A percentile compares a stretch with the other conserved stretches of the same genome.
Conservation (phyloP, 352 stramenopile genomes). For the Nannochloropsis limnetica region DNA sequence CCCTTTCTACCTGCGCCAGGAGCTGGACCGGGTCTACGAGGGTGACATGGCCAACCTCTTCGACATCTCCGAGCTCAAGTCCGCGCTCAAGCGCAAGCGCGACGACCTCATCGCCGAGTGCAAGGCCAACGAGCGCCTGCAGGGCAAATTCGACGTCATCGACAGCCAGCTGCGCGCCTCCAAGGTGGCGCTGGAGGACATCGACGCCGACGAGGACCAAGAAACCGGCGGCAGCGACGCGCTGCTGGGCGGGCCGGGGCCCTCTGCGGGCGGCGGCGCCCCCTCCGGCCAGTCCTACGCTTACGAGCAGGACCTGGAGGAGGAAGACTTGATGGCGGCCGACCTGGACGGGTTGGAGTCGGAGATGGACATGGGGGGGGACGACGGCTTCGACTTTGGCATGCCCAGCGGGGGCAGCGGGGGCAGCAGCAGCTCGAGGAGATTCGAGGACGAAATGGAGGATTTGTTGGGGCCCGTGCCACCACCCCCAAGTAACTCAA, state of each 20-base stretch:
- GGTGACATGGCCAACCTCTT: slow-evolving; percentile 61
- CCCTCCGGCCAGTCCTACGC: background rate
- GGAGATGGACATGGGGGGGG: background rate
- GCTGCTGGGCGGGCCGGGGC: background rate
- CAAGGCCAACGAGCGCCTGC: slow-evolving; percentile 60
- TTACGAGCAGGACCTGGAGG: background rate
- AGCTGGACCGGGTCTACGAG: slow-evolving; percentile 54
- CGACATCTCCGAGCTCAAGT: slow-evolving; percentile 57
- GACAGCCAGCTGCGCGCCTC: slow-evolving; percentile 49
- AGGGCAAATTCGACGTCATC: slow-evolving; percentile 52
- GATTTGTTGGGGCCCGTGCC: slow-evolving; percentile 31
- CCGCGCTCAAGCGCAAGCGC: slow-evolving; percentile 54
- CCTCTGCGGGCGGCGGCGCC: background rate
- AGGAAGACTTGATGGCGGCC: background rate
- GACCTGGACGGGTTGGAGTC: slow-evolving; percentile 21
- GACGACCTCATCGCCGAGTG: slow-evolving; percentile 63
- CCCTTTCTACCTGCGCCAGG: slow-evolving; percentile 58
- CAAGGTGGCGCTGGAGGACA: slow-evolving; percentile 36
- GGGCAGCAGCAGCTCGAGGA: background rate
- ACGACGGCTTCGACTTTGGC: background rate
- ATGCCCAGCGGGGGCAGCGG: background rate
- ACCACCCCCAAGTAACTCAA: slow-evolving; percentile 24
- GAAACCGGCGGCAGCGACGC: background rate
- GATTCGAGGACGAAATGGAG: slow-evolving; percentile 17
- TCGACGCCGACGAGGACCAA: slow-evolving; percentile 1